A percentile compares a stretch with the other conserved stretches of the same genome.
Conservation (phyloP, 1,284 basidiomycete genomes). For the Austropuccinia psidii region DNA sequence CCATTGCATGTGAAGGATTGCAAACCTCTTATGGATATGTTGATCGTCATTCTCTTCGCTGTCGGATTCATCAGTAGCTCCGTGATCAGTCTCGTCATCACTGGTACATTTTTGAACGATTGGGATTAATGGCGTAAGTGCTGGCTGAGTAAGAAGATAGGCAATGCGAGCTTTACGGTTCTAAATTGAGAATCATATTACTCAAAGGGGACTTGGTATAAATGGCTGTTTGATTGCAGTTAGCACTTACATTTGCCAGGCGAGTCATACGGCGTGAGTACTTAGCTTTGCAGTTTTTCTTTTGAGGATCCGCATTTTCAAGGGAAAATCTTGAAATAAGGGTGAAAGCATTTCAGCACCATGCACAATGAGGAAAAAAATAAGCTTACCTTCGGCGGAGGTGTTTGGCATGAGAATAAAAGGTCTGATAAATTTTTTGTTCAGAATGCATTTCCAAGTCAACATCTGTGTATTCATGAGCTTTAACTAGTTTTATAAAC, state of each 20-base stretch:
- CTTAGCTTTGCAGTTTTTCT: not conserved
- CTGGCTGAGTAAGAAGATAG: not conserved
- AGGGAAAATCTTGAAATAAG: not conserved
- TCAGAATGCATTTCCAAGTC: not conserved
- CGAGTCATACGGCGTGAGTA: not conserved
- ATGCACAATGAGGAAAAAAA: too few relatives aligned
- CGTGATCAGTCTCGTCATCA: slow-evolving; percentile 6
- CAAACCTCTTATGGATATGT: not conserved
- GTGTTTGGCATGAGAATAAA: not conserved
- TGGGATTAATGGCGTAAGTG: not conserved
- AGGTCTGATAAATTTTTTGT: not conserved
- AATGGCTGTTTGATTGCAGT: too few relatives aligned
- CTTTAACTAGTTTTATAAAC: slow-evolving; percentile 17
- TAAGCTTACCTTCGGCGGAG: not conserved
- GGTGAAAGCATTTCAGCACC: not conserved
- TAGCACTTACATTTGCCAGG: not conserved
- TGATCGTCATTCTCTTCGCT: not conserved
- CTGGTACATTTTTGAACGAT: slow-evolving; percentile 9
- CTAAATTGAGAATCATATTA: not conserved
- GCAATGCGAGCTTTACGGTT: not conserved
- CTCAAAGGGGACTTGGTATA: not conserved
- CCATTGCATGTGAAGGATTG: not conserved
- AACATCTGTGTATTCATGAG: slow-evolving; percentile 4
- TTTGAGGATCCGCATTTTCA: not conserved
- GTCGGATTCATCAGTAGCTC: not conserved